Percentiles rank a stretch among this genome's conserved stretches.
These are phyloP conservation scores for Gymnopus androsaceus DNA, from an alignment of 1,284 basidiomycete species.

Conservation along the genomic window DNA sequence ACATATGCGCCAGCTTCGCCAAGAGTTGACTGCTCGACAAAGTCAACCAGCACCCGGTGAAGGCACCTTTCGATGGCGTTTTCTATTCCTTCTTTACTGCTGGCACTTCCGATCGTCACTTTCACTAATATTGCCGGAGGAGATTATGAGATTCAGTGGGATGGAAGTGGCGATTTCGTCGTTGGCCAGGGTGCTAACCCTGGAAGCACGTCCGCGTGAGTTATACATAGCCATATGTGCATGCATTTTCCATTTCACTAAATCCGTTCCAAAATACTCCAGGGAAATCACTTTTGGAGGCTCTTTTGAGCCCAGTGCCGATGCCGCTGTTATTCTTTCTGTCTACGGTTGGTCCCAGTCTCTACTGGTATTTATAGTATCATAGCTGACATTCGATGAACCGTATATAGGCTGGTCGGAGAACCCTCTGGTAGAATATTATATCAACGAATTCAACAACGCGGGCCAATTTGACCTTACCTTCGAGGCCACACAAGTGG, in stretches of 20 bases:
- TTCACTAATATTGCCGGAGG: conserved; percentile 29
- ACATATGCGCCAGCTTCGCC: too few species aligned
- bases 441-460: conserved; percentile 41
- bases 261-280: neutral
- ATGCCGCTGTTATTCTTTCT: conserved; percentile 39
- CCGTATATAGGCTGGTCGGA: conserved; percentile 31
- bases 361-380: neutral
- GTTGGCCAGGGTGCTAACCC: conserved; percentile 35
- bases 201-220: conserved; percentile 19
- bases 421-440: conserved; percentile 41
- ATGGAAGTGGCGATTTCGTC: conserved; percentile 30
- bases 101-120: conserved; percentile 22
- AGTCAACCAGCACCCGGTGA: conserved; percentile 17
- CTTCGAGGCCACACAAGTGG: conserved; percentile 26
- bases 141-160: conserved; percentile 25
- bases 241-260: too few species aligned
- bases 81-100: conserved; percentile 25
- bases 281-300: conserved; percentile 34
- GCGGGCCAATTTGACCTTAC: conserved; percentile 39
- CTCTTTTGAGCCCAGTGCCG: conserved; percentile 34
- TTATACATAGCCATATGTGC: neutral
- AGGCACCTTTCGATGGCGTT: conserved; percentile 19
- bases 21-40: neutral
- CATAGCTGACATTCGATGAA: too few species aligned
- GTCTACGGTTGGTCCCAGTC: conserved; percentile 37